These are phyloP conservation scores for Nicotiana obtusifolia DNA, from an alignment of 257 asterid genomes.

Conservation along the genomic window DNA sequence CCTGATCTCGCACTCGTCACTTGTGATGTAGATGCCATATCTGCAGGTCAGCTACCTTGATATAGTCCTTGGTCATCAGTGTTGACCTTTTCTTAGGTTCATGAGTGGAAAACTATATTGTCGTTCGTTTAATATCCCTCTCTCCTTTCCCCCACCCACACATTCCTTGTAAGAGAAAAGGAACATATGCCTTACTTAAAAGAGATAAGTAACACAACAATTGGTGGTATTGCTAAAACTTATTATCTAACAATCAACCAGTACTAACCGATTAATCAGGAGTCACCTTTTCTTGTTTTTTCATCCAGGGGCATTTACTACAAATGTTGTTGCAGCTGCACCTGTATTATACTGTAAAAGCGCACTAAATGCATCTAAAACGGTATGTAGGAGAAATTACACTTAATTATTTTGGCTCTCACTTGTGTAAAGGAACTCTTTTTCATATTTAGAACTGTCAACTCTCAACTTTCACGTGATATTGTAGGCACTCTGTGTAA, in stretches of 20 bases:
- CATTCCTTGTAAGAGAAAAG: background rate
- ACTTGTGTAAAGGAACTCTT: background rate
- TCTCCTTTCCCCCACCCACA: background rate
- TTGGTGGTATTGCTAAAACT: background rate
- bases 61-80: background rate
- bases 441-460: background rate
- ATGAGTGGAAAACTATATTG: background rate
- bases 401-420: background rate
- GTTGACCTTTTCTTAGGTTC: background rate
- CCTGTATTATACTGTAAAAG: slow-evolving; percentile 85
- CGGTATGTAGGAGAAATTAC: slow-evolving; percentile 40
- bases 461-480: background rate
- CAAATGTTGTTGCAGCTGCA: slow-evolving; percentile 94
- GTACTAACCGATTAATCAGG: background rate
- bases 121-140: background rate
- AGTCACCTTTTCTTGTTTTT: slow-evolving; percentile 9
- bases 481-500: background rate
- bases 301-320: slow-evolving; percentile 74
- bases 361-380: slow-evolving; percentile 55
- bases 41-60: slow-evolving; percentile 55
- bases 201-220: background rate
- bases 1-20: slow-evolving; percentile 94
- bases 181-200: background rate
- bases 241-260: background rate
- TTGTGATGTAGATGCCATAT: slow-evolving; percentile 79